Evolutionary conservation across 352 stramenopile genomes (phyloP), one percentile per base, ranked within the genome.

Genomic region (Globisporangium alternatum): DNA sequence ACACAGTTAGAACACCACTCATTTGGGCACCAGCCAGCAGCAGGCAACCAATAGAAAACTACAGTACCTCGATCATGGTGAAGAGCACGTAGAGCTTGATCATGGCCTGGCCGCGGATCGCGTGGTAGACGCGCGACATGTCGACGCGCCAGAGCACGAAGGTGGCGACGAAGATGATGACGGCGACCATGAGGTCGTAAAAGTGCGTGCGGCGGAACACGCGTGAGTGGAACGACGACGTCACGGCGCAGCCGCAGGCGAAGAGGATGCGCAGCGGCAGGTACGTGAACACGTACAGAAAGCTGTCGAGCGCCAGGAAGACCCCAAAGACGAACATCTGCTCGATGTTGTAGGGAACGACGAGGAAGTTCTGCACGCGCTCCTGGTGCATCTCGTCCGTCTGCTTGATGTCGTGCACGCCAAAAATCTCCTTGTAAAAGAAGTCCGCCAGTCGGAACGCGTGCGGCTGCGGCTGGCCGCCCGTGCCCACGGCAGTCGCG

Each of bases 51-150:
- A 55, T 25, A 22, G 19, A 17, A 31, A 61, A 2, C 12, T 5
- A 9, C 15, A 17, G 2, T 31, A 80, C 75, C 70, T 99, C 97
- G 22, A 99, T 94, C 81, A 99, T 99, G 10, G 95, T 97, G 68
- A 98, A 98, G 31, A 99, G 71, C 45, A 99, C 95, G 74, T 99
- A 99, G 4, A 99, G 83, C 73, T 99, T 99, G 62, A 99, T 97
- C 89, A 99, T 98, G 17, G 91, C 91, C 70, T 98, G 96, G n/a
- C 93, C 93, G 19, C 97, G 83, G 70, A 99, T 99, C 66, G 95
- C 97, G 78, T 99, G 97, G 81, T 99, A 99, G 1, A 99, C 86
- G n/a, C 95, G 89, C 21, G 91, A 97, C 78, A 99, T 98, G 51
- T 98, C 96, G 22, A 99, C 90, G 6, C 88, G 80, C 53, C 79